Base-by-base conservation (phyloP, 805 yeast species). In the Wickerhamomyces rabaulensis region DNA sequence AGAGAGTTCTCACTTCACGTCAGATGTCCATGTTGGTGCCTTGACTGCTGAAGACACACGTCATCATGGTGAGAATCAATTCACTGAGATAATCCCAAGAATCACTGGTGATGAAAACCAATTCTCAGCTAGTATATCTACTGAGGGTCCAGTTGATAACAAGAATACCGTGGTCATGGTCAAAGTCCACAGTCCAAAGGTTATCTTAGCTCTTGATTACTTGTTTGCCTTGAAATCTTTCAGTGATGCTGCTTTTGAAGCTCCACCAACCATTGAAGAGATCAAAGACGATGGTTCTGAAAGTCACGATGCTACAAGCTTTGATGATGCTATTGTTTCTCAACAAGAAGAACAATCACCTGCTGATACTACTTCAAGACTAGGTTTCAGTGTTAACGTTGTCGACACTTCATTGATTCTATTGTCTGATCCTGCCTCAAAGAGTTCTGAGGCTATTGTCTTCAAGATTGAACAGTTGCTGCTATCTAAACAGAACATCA, bases 201-300 rank as follows among this genome's bases (percentile, higher is more conserved):
- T 85, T 10, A 81, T 94, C 42, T 62, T 94, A 25, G 97, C 97
- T 0, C 68, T 94, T 54, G 98, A 91, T 60, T 91, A 88, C 63
- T 58, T 92, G 31, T 78, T 91, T 63, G 87, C 94, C 2, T 58
- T 94, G 53, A 86, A 86, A 43, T 50, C 60, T 0, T 91, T 84
- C 60, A 62, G 71, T n/a, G 82, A 76, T 46, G 70, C 69, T 39
- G 87, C 80, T 0, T 52, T 76, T 20, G 52, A 41, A 7, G 9
- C 20, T 8, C 25, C 39, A 6, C 16, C 19, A 6, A 13, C 23
- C 3, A 15, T 35, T 10, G 20, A 38, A 15, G 39, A 35, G 21
- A 22, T 16, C 27, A 23, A 16, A 12, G 41, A 43, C 8, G 15
- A 25, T 16, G 39, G n/a, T 13, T 13, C 35, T 6, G 48, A 41